Base-by-base conservation (phyloP, 2,329 filamentous ascomycete genomes). In the Ophiognomonia clavigignenti-juglandacearum region DNA sequence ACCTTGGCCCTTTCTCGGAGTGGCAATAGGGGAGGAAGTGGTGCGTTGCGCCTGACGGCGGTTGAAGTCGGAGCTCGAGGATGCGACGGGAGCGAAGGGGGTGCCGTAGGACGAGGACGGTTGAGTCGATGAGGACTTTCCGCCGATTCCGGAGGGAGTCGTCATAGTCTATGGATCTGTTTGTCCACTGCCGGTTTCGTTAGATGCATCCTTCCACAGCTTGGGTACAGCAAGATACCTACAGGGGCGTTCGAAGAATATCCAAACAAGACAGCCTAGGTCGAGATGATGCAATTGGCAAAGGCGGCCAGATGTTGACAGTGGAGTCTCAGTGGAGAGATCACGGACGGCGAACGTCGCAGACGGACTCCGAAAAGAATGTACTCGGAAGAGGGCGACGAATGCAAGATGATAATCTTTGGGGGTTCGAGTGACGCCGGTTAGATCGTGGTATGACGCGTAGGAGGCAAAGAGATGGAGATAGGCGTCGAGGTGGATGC, bases 1-100 rank as follows among this genome's bases (percentile, higher is more conserved):
- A 37, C 72, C 73, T 69, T 97, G 92, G 44, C 77, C 82, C 66
- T 88, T 95, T 58, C 91, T 80, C 43, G 87, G 80, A 39, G 78
- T 64, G 6, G 71, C 59, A 39, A 59, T 61, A 20, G 65, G 48
- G 32, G 60, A 49, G 13, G 61, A 61, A 26, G 65, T 59, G 40
- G 54, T 64, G 39, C 61, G 61, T 51, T 67, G 65, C 35, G 64
- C 64, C 20, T 71, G 66, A 38, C 77, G 75, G 23, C 77, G 75
- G 51, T 64, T 67, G 16, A 70, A 68, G 47, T 80, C 77, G 61
- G 77, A 74, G 61, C 61, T 71, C 46, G 72, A 61, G 6, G 69
- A 64, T 29, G 71, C 56, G n/a, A 68, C 65, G 24, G 70, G 61
- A 32, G 69, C 59, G 54, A 71, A 68, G 4, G 65, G 59, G 14